Base-by-base conservation (phyloP, 495 filamentous ascomycete genomes). In the Chaetomium fimeti region DNA sequence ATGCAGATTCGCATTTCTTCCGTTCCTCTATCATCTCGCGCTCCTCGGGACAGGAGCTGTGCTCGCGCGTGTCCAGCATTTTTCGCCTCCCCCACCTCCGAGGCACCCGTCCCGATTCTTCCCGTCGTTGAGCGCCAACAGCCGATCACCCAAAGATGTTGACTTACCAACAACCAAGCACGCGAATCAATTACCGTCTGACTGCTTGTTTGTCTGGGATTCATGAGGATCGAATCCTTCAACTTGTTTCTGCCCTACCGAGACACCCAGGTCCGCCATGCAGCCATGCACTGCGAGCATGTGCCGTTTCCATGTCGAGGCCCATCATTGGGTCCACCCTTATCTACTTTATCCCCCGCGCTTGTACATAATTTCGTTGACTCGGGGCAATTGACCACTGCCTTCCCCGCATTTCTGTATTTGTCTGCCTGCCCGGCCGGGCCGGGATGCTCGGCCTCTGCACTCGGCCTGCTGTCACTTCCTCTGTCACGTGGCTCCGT, bases 61-160 rank as follows among this genome's bases (percentile, higher is more conserved):
- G 45, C 22, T 29, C 61, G 5, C 40, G 36, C 43, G 22, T 57
- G 28, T 18, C 12, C 32, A 32, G 32, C 61, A 48, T 20, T 28
- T 24, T 32, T 49, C 43, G 47, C 16, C 29, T 28, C 45, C 16
- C 57, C 57, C 48, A 29, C 48, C 49, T 36, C 56, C 20, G 20
- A 5, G 22, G n/a, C 49, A 61, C 0, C 32, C 40, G 32, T 24
- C 64, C 64, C 64, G 64, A 62, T 66, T 66, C 64, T 66, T 58
- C 24, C 64, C 64, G 64, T 9, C 25, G 27, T 28, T 53, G 24
- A 27, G 28, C 57, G 32, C 3, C n/a, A 42, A 20, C 32, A 57
- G 36, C 55, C 36, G 36, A 57, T 24, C 22, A 13, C 2, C 8
- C 22, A 15, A 15, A 13, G 15, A 27, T 3, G 51, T 53, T 29